Conservation (phyloP, 2,329 filamentous ascomycete species). For the Penicillium olsonii region DNA sequence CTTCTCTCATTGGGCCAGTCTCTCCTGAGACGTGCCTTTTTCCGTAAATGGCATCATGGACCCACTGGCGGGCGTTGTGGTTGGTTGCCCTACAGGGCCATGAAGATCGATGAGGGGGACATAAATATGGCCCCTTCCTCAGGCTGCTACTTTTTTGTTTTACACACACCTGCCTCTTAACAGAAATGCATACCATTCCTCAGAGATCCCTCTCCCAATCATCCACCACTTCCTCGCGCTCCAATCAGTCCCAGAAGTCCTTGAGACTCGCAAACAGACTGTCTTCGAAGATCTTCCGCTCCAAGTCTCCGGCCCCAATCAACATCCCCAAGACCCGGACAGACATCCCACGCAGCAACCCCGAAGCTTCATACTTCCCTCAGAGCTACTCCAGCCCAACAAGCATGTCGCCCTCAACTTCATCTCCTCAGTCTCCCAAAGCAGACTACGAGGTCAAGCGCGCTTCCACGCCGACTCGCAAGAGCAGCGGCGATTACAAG, state of each 20-base stretch:
- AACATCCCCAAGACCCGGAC: slow-evolving; percentile 15
- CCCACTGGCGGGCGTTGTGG: slow-evolving; percentile 10
- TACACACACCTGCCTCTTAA: slow-evolving; percentile 7
- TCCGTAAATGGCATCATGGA: slow-evolving; percentile 9
- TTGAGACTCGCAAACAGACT: slow-evolving; percentile 15
- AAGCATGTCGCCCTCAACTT: slow-evolving; percentile 22
- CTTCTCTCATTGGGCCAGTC: slow-evolving; percentile 13
- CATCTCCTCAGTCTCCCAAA: slow-evolving; percentile 18
- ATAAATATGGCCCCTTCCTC: slow-evolving; percentile 22
- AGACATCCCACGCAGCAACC: slow-evolving; percentile 21
- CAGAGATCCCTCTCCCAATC: slow-evolving; percentile 24
- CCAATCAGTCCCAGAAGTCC: slow-evolving; percentile 16
- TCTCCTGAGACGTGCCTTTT: neutral
- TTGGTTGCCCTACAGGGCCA: slow-evolving; percentile 26
- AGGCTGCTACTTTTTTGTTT: neutral
- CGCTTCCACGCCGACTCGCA: slow-evolving; percentile 25
- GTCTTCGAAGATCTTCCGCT: slow-evolving; percentile 20
- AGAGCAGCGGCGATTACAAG: slow-evolving; percentile 36
- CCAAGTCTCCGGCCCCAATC: slow-evolving; percentile 26
- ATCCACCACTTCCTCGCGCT: slow-evolving; percentile 19
- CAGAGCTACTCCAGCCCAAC: slow-evolving; percentile 18
- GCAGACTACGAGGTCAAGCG: slow-evolving; percentile 17
- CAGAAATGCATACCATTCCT: slow-evolving; percentile 19
- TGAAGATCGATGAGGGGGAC: slow-evolving; percentile 8
- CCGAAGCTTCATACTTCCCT: slow-evolving; percentile 13